Conservation (phyloP, 345 rosid species). For the Lepidium aucheri region DNA sequence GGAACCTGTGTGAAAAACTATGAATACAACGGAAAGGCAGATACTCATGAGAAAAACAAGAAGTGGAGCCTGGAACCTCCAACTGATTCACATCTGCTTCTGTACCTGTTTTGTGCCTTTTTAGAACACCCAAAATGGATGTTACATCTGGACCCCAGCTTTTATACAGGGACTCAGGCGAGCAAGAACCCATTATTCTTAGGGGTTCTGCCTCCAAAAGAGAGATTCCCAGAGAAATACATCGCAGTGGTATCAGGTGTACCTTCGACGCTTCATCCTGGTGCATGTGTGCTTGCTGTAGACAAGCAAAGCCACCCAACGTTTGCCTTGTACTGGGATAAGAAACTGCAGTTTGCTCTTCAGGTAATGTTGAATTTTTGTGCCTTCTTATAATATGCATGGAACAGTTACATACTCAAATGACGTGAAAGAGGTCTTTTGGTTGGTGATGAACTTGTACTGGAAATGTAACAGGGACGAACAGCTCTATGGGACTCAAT, state of each 20-base stretch:
- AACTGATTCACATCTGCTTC: slow-evolving; percentile 82
- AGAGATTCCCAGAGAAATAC: slow-evolving; percentile 89
- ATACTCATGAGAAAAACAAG: slow-evolving; percentile 59
- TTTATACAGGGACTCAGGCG: slow-evolving; percentile 71
- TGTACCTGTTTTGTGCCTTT: slow-evolving; percentile 87
- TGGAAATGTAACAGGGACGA: slow-evolving; percentile 58
- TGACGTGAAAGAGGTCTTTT: not conserved
- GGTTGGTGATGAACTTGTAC: not conserved
- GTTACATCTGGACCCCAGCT: slow-evolving; percentile 85
- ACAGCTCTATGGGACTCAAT: slow-evolving; percentile 88
- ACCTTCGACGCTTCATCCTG: slow-evolving; percentile 77
- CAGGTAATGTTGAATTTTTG: slow-evolving; percentile 42
- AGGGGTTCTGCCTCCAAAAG: slow-evolving; percentile 81
- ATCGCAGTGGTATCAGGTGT: slow-evolving; percentile 57
- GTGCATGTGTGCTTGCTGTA: slow-evolving; percentile 67
- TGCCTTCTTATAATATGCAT: not conserved
- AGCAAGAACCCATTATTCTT: slow-evolving; percentile 83
- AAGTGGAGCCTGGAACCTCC: slow-evolving; percentile 79
- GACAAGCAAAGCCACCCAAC: slow-evolving; percentile 65
- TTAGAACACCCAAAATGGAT: slow-evolving; percentile 97
- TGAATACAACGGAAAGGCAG: slow-evolving; percentile 65
- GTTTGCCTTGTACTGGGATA: slow-evolving; percentile 88
- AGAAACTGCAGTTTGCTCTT: slow-evolving; percentile 71
- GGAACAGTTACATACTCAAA: not conserved
- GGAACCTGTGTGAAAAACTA: slow-evolving; percentile 94